Evolutionary conservation across 179 eudicot genomes (phyloP).

Genomic region (Vitellaria paradoxa): DNA sequence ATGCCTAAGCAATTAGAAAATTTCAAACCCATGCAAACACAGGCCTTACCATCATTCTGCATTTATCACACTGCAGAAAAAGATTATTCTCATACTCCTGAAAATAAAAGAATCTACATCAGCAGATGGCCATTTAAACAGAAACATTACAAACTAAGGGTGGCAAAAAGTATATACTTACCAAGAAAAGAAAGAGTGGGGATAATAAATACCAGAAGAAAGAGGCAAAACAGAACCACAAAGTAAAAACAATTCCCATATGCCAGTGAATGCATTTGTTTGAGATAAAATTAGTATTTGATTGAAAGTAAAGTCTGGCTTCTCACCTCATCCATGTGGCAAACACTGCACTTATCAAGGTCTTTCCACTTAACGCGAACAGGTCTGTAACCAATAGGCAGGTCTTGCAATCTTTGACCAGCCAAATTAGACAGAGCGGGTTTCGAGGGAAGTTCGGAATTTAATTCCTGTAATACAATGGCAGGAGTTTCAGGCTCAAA

Average conservation of each 20-base stretch:
- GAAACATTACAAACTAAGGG: not conserved
- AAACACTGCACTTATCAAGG: slow-evolving; percentile 93
- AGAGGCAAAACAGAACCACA: not conserved
- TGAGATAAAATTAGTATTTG: not conserved
- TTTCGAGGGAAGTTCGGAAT: slow-evolving; percentile 36
- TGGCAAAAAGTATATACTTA: no score
- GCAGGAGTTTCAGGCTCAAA: slow-evolving; percentile 7
- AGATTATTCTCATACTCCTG: slow-evolving; percentile 93
- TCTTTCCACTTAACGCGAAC: slow-evolving; percentile 87
- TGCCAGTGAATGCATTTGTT: not conserved
- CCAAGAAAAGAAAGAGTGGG: not conserved
- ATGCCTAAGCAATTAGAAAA: not conserved
- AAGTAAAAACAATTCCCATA: not conserved
- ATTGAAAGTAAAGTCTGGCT: not conserved
- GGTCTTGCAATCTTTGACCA: slow-evolving; percentile 32
- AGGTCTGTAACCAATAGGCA: slow-evolving; percentile 65
- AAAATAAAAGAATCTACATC: slow-evolving; percentile 15
- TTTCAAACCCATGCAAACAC: not conserved
- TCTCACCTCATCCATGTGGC: slow-evolving; percentile 99
- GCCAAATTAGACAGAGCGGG: slow-evolving; percentile 30
- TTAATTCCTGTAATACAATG: slow-evolving; percentile 50
- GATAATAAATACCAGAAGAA: slow-evolving; percentile 2
- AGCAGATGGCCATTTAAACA: slow-evolving; percentile 4
- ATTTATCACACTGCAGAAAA: slow-evolving; percentile 98
- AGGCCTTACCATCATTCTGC: slow-evolving; percentile 93